Conservation (phyloP, 192 early-diverging fungal genomes). For the Coemansia sp. region DNA sequence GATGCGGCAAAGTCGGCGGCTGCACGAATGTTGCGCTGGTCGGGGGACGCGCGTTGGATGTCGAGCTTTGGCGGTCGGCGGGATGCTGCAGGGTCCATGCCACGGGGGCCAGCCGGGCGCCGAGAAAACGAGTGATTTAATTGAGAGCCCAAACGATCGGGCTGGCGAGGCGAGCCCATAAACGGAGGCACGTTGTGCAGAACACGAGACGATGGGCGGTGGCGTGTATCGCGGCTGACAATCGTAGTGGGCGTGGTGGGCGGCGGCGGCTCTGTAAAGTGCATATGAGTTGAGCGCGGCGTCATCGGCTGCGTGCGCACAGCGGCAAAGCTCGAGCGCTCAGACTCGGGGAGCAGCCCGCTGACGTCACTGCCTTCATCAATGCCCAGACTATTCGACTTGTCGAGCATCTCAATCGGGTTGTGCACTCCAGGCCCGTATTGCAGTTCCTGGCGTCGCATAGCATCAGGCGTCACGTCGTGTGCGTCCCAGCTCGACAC, state of each 20-base stretch:
- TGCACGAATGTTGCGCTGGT: constrained; percentile 18
- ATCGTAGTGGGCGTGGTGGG: constrained; percentile 51
- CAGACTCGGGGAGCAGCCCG: constrained; percentile 28
- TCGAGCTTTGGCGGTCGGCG: constrained; percentile 13
- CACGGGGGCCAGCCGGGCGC: constrained; percentile 13
- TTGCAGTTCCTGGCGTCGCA: constrained; percentile 35
- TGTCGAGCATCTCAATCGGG: constrained; percentile 40
- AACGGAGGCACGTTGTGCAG: constrained; percentile 37
- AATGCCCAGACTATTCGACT: constrained; percentile 46
- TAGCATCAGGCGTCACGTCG: constrained; percentile 34
- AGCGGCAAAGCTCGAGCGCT: constrained; percentile 1
- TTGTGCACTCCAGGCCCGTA: constrained; percentile 10
- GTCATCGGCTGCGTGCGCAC: neutral
- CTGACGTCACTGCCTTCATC: constrained; percentile 34
- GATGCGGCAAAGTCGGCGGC: constrained; percentile 1
- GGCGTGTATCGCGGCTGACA: constrained; percentile 32
- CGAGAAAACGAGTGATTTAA: neutral
- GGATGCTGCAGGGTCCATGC: neutral
- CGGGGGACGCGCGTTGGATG: neutral
- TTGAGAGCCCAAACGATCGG: neutral
- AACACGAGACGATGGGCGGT: constrained; percentile 26
- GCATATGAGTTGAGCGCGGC: neutral
- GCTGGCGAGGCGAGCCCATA: neutral
- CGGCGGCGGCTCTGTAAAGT: constrained; percentile 8
- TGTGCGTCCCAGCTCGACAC: constrained; percentile 46